Conservation (phyloP, 1,284 basidiomycete species). For the Porodaedalea pini region DNA sequence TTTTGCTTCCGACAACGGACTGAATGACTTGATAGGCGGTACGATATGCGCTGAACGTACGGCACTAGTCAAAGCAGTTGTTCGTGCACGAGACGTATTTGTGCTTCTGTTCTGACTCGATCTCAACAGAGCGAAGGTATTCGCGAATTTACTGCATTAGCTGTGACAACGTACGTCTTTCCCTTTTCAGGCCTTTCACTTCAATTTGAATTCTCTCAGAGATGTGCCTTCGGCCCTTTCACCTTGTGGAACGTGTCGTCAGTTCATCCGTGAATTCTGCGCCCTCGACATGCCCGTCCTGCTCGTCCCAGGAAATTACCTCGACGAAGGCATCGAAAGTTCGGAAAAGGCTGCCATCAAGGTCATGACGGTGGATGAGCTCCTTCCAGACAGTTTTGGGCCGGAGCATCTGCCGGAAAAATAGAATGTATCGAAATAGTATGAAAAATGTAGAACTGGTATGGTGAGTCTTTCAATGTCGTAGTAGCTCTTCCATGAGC, state of each 20-base stretch:
- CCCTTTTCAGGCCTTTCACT: background rate
- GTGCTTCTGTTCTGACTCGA: background rate
- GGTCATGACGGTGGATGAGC: slow-evolving; percentile 67
- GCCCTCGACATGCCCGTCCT: slow-evolving; percentile 71
- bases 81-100: slow-evolving; percentile 38
- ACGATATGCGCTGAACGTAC: slow-evolving; percentile 89
- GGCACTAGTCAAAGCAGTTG: slow-evolving; percentile 82
- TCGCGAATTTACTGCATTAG: slow-evolving; percentile 64
- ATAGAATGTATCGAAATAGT: background rate
- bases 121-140: slow-evolving; percentile 67
- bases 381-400: slow-evolving; percentile 88
- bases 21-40: slow-evolving; percentile 43
- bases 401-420: slow-evolving; percentile 58
- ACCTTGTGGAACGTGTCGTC: slow-evolving; percentile 90
- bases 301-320: slow-evolving; percentile 70
- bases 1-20: background rate
- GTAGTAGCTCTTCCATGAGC: background rate
- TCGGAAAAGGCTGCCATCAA: slow-evolving; percentile 47
- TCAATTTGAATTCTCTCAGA: slow-evolving; percentile 31
- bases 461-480: background rate
- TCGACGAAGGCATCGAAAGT: slow-evolving; percentile 35
- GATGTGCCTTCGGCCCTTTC: slow-evolving; percentile 66
- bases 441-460: background rate
- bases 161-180: slow-evolving; percentile 64
- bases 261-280: slow-evolving; percentile 89